These are phyloP conservation scores for Musa acuminata DNA, from an alignment of 176 grass and related monocot genomes.

Conservation along the genomic window DNA sequence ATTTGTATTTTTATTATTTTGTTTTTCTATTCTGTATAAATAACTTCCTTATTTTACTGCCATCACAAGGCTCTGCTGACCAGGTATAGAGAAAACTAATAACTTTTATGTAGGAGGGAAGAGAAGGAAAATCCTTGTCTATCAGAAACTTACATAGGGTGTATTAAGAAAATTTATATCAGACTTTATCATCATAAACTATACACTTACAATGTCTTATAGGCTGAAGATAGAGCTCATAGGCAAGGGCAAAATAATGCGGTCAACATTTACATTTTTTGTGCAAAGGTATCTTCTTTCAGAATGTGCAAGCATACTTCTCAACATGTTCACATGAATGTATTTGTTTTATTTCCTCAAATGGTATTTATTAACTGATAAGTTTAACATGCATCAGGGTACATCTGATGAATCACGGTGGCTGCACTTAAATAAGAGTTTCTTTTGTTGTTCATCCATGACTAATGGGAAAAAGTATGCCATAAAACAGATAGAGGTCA, in stretches of 20 bases:
- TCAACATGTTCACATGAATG: neutral
- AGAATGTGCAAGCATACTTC: neutral
- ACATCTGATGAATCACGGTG: conserved; percentile 78
- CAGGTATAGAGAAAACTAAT: too few species aligned
- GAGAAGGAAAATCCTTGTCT: too few species aligned
- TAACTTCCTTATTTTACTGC: too few species aligned
- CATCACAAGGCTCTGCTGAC: too few species aligned
- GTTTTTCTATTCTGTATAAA: too few species aligned
- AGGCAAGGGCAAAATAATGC: conserved; percentile 87
- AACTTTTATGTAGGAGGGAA: too few species aligned
- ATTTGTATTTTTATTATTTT: neutral
- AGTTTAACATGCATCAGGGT: conserved; percentile 34
- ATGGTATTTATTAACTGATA: neutral
- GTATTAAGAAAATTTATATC: too few species aligned
- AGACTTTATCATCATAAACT: too few species aligned
- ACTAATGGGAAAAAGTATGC: conserved; percentile 94
- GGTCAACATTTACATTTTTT: conserved; percentile 97
- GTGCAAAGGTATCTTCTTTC: conserved; percentile 46
- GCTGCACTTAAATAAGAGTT: conserved; percentile 63
- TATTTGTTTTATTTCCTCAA: neutral
- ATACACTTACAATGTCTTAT: conserved; percentile 2
- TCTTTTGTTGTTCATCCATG: conserved; percentile 76
- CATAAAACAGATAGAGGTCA: conserved; percentile 81
- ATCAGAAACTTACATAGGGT: too few species aligned
- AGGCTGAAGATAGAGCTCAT: conserved; percentile 98